Evolutionary conservation across 768 basidiomycete species (phyloP), one percentile per base, ranked within the genome.

Genomic region (Boletellus sp.): DNA sequence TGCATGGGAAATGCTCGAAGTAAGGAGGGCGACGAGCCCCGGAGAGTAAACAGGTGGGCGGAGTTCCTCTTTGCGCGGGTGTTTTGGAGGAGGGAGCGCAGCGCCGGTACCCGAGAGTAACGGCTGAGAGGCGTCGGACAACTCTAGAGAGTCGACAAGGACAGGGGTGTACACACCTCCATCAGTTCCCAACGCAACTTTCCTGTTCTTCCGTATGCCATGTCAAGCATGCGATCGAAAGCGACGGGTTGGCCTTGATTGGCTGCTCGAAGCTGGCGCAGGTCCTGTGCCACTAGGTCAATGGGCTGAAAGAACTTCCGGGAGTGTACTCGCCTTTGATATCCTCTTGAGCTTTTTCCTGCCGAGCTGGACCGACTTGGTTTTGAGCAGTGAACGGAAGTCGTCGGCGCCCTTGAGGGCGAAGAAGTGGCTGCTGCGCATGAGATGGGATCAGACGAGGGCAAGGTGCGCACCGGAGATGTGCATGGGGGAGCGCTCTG

Each of bases 171-270:
- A 33, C 36, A 39, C 54, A 88, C 89, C 71, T 83, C 65, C 66
- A 90, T 70, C 37, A 90, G 65, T 57, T 90, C 85, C 69, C 79
- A 77, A 58, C 74, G 80, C 15, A 92, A 66, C 60, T 78, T 84
- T 20, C 89, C 89, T 56, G 79, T 80, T 51, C 89, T 75, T 26
- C 88, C 89, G 66, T 90, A 92, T 23, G 89, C 89, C 24, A 83
- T 58, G 55, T 84, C 78, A 16, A 92, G 70, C 24, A 90, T 59
- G 54, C 76, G 74, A 24, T 71, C 70, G 57, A 87, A 84, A 28
- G 81, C 78, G 48, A 71, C 62, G 41, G 57, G 55, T 33, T 75
- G 60, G 4, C 83, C 79, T 4, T 58, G 53, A 57, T 81, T 85
- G 10, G 86, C 86, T 39, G 66, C 71, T 58, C 73, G 66, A 16